A percentile compares a stretch with the other conserved stretches of the same genome.
Conservation (phyloP, 805 yeast genomes). For the Komagataella mondaviorum region DNA sequence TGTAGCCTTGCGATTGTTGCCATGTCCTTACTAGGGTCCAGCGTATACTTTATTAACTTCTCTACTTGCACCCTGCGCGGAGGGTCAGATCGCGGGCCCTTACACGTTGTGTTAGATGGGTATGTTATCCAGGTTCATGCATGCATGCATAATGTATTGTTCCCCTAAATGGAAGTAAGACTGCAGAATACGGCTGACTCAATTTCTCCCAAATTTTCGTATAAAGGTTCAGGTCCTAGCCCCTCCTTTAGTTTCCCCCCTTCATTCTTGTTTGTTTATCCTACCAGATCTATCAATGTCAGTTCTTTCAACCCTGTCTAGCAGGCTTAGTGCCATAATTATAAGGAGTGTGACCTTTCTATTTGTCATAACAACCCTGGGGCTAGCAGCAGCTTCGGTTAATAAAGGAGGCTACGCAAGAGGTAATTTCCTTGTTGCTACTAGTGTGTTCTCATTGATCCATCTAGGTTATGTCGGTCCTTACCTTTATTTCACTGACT, state of each 20-base stretch:
- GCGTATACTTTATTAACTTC: background rate
- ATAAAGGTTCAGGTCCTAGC: background rate
- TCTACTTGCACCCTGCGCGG: background rate
- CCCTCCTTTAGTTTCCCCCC: background rate
- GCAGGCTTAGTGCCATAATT: background rate
- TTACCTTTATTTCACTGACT: background rate
- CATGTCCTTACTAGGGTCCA: too few species aligned
- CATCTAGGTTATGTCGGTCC: background rate
- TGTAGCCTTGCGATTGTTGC: too few species aligned
- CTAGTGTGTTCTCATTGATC: background rate
- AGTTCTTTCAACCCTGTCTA: background rate
- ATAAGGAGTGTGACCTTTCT: background rate
- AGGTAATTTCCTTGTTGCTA: background rate
- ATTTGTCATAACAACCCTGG: background rate
- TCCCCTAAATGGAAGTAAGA: background rate
- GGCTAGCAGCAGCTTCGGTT: background rate
- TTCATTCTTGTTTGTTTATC: background rate
- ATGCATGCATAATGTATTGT: background rate
- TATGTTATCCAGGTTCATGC: background rate
- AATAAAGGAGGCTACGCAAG: background rate
- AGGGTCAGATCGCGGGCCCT: background rate
- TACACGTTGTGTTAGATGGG: background rate
- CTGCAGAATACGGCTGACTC: background rate
- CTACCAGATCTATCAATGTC: background rate
- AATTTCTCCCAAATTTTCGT: background rate